Conservation (phyloP, 2,329 filamentous ascomycete species). For the Cladophialophora immunda region DNA sequence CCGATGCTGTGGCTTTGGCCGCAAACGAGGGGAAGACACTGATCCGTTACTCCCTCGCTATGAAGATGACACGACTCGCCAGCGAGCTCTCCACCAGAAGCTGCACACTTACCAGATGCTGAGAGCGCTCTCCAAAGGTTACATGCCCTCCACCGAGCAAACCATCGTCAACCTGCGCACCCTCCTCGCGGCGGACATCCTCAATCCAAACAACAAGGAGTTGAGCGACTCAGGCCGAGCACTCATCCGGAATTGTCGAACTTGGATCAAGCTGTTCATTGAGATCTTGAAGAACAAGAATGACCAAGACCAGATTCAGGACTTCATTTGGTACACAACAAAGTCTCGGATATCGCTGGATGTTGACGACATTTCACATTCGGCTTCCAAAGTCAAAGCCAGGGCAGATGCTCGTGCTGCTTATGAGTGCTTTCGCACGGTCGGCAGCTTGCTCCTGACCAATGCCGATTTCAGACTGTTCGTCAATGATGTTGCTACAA, state of each 20-base stretch:
- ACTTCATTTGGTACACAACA: constrained; percentile 85
- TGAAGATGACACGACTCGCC: constrained; percentile 79
- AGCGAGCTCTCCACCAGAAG: constrained; percentile 79
- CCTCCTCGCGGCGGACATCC: constrained; percentile 76
- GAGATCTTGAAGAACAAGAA: constrained; percentile 87
- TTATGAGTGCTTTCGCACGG: constrained; percentile 81
- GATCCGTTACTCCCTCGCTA: constrained; percentile 84
- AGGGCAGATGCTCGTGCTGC: constrained; percentile 77
- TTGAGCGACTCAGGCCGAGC: constrained; percentile 80
- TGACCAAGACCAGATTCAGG: constrained; percentile 82
- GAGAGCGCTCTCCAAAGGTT: constrained; percentile 80
- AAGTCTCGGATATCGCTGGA: constrained; percentile 77
- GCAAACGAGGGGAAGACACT: constrained; percentile 66
- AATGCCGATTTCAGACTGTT: constrained; percentile 92
- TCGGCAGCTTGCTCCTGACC: constrained; percentile 83
- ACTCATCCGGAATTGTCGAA: constrained; percentile 74
- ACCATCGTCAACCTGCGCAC: constrained; percentile 79
- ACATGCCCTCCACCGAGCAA: constrained; percentile 92
- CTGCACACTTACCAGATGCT: constrained; percentile 93
- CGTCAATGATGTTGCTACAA: constrained; percentile 77
- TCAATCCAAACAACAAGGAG: constrained; percentile 77
- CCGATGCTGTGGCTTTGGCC: constrained; percentile 71
- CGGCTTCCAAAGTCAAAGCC: constrained; percentile 69
- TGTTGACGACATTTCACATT: constrained; percentile 67
- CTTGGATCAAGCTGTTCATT: constrained; percentile 81